Conservation (phyloP, 495 filamentous ascomycete species). For the Neurospora sp. region DNA sequence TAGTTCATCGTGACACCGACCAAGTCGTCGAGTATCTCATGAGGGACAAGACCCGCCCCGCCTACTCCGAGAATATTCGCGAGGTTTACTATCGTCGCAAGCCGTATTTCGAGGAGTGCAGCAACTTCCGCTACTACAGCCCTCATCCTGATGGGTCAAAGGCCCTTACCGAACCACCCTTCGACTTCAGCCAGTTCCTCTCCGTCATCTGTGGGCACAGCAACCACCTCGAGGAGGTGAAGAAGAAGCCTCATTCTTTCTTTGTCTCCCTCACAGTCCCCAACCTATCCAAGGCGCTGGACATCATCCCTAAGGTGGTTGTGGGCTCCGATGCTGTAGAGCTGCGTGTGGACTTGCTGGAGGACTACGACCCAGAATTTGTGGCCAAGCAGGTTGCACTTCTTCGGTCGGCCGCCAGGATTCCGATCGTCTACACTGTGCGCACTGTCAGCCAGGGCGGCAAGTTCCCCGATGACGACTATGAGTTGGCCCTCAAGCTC, state of each 20-base stretch:
- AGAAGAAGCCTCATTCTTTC: slow-evolving; percentile 69
- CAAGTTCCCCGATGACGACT: slow-evolving; percentile 69
- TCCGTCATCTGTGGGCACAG: slow-evolving; percentile 58
- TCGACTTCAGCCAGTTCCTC: slow-evolving; percentile 76
- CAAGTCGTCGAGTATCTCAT: slow-evolving; percentile 84
- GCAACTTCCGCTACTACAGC: slow-evolving; percentile 89
- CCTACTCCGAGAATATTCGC: slow-evolving; percentile 89
- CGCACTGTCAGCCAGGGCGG: slow-evolving; percentile 81
- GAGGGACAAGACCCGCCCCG: slow-evolving; percentile 82
- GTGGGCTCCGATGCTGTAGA: slow-evolving; percentile 92
- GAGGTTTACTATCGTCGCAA: slow-evolving; percentile 86
- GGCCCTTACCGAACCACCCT: slow-evolving; percentile 49
- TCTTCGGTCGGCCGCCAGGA: slow-evolving; percentile 59
- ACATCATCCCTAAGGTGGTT: slow-evolving; percentile 58
- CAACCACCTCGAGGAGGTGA: slow-evolving; percentile 52
- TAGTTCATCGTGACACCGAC: slow-evolving; percentile 79
- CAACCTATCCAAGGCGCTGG: slow-evolving; percentile 50
- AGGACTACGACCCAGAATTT: slow-evolving; percentile 67
- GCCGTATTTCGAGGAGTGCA: slow-evolving; percentile 87
- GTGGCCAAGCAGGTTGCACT: slow-evolving; percentile 73
- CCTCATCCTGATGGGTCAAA: slow-evolving; percentile 51
- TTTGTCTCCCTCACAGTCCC: slow-evolving; percentile 88
- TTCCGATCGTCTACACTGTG: slow-evolving; percentile 90
- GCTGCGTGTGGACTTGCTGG: slow-evolving; percentile 81
- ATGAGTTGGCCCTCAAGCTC: slow-evolving; percentile 56